Base-by-base conservation (phyloP, 768 basidiomycete species). In the Phaffia tasmanica region DNA sequence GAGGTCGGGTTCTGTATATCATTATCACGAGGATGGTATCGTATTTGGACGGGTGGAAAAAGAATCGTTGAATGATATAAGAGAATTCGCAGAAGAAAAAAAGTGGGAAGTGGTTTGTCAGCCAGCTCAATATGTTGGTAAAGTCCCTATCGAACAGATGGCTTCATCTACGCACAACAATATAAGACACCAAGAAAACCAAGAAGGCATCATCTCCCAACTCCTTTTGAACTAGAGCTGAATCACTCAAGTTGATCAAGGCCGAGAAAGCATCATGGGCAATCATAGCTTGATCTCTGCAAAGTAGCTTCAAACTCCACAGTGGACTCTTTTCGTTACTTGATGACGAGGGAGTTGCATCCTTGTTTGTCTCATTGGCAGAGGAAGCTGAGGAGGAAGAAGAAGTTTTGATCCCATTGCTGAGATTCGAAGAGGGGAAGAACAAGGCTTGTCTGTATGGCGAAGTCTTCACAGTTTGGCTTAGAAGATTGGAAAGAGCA, bases 221-320 rank as follows among this genome's bases (percentile, higher is more conserved):
- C 50, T 84, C 76, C 8, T 81, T 71, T 9, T 85, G 79, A 29
- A 93, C 80, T 23, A 85, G 76, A 9, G 86, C 80, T 35, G 86
- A 87, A 77, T 93, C 92, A 2, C 91, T 88, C 46, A 98, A 81
- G 77, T 98, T 98, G 74, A 97, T 85, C 59, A 98, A 81, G 2
- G 92, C 91, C 69, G 88, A 84, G 75, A 97, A 87, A 2, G 94
- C 94, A 79, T 95, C 92, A 72, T 97, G 94, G 1, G 94, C 89
- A 60, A 90, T 83, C 65, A 85, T 83, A 62, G 89, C 81, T 74
- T 89, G 88, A 77, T 98, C 94, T 70, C 88, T 78, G 76, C 93
- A 97, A 57, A 97, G 78, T 0, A 87, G 74, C 74, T 91, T 93
- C 69, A 98, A 73, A 78, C 94, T 89, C 56, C 84, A 63, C 23